Percentiles rank a stretch among this genome's conserved stretches.
phyloP scores from a whole-genome alignment of 257 asterid genomes.

The Asclepias syriaca region DNA sequence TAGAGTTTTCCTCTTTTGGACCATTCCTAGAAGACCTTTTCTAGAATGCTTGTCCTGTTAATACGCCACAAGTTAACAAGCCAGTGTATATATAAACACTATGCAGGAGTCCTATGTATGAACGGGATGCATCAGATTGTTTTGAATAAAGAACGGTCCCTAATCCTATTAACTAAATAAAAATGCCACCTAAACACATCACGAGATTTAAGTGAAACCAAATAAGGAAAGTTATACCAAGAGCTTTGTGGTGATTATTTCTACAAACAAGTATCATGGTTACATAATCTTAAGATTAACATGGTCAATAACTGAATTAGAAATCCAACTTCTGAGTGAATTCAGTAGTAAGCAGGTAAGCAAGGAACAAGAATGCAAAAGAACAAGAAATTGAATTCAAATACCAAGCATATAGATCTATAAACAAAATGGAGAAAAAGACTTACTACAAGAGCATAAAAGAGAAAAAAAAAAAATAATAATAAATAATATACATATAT shows the following conservation, averaged over 20 bases:
- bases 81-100: background rate
- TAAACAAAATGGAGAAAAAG: too few relatives aligned
- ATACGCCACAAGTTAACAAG: background rate
- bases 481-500: too few relatives aligned
- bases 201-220: background rate
- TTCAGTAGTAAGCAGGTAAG: background rate
- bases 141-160: background rate
- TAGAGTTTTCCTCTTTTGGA: conserved; percentile 67
- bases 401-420: background rate
- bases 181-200: background rate
- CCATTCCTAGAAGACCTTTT: conserved; percentile 69
- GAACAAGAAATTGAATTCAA: background rate
- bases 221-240: background rate
- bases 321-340: background rate
- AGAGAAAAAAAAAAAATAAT: background rate
- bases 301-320: background rate
- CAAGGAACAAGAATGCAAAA: background rate
- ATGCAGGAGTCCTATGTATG: background rate
- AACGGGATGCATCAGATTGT: background rate
- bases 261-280: background rate
- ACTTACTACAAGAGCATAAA: background rate
- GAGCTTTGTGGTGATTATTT: background rate
- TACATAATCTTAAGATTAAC: background rate
- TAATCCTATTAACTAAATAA: background rate
- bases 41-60: conserved; percentile 84